These are phyloP conservation scores for Schoenoplectus triqueter DNA, from an alignment of 202 grass and related monocot species.

Conservation along the genomic window DNA sequence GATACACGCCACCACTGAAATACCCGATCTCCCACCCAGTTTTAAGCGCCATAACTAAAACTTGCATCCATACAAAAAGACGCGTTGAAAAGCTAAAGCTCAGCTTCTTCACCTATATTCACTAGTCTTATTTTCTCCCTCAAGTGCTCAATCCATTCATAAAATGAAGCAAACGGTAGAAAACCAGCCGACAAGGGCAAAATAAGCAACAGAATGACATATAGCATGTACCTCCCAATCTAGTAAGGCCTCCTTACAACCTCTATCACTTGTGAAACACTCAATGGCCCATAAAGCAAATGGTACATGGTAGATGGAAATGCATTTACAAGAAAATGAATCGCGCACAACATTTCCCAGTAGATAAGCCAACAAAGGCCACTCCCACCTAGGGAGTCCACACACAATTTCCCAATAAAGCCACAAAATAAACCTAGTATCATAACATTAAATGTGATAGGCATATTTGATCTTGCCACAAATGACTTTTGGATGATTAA, in stretches of 20 bases:
- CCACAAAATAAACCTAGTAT: constrained; percentile 73
- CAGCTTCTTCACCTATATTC: constrained; percentile 42
- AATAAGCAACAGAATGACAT: constrained; percentile 55
- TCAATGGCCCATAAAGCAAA: constrained; percentile 70
- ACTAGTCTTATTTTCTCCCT: constrained; percentile 43
- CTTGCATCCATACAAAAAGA: constrained; percentile 5
- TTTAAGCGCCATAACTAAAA: constrained; percentile 3
- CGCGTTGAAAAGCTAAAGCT: constrained; percentile 36
- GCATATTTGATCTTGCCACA: constrained; percentile 66
- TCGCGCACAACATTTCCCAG: constrained; percentile 76
- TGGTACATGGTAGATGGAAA: constrained; percentile 59
- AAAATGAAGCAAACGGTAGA: constrained; percentile 76
- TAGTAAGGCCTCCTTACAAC: constrained; percentile 53
- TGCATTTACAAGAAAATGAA: constrained; percentile 80
- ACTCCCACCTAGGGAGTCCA: constrained; percentile 74
- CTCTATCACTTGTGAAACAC: constrained; percentile 44
- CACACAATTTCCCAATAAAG: constrained; percentile 73
- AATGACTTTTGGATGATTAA: constrained; percentile 69
- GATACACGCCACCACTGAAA: background rate
- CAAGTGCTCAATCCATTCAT: constrained; percentile 62
- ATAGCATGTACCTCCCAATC: constrained; percentile 67
- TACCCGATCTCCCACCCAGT: background rate
- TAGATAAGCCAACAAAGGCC: constrained; percentile 74
- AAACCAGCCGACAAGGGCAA: constrained; percentile 71
- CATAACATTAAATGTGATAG: constrained; percentile 77